Conservation (phyloP, 306 rosid species). For the Cicer pinnatifidum region DNA sequence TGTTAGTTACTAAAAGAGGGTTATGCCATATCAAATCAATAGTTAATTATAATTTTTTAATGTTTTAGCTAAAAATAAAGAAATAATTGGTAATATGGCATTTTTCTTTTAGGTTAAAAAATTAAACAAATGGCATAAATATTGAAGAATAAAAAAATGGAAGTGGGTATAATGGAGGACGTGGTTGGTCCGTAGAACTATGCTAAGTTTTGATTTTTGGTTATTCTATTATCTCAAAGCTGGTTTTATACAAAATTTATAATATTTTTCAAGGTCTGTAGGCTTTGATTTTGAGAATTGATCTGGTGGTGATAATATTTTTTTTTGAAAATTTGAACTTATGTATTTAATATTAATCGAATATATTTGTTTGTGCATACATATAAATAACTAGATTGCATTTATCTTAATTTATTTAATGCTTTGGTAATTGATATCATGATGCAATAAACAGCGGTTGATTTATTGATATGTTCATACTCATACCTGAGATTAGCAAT, state of each 20-base stretch:
- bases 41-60: conserved; percentile 14
- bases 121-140: conserved; percentile 8
- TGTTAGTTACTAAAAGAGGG: conserved; percentile 9
- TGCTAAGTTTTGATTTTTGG: conserved; percentile 7
- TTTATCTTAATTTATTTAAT: conserved; percentile 33
- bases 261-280: conserved; percentile 21
- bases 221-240: conserved; percentile 19
- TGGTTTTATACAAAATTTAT: not conserved
- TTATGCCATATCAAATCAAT: conserved; percentile 26
- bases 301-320: conserved; percentile 2
- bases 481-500: conserved; percentile 27
- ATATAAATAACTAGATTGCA: conserved; percentile 7
- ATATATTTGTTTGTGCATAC: not conserved
- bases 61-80: not conserved
- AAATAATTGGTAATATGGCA: not conserved
- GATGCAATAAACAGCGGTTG: conserved; percentile 25
- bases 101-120: conserved; percentile 23
- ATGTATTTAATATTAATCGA: not conserved
- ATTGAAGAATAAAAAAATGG: conserved; percentile 23
- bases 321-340: conserved; percentile 23
- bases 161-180: conserved; percentile 25
- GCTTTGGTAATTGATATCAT: conserved; percentile 35
- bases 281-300: conserved; percentile 36
- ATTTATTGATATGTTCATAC: conserved; percentile 34
- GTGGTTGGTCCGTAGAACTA: conserved; percentile 13